These are phyloP conservation scores for Lipomyces mesembrius DNA, from an alignment of 805 yeast genomes.

Conservation along the genomic window DNA sequence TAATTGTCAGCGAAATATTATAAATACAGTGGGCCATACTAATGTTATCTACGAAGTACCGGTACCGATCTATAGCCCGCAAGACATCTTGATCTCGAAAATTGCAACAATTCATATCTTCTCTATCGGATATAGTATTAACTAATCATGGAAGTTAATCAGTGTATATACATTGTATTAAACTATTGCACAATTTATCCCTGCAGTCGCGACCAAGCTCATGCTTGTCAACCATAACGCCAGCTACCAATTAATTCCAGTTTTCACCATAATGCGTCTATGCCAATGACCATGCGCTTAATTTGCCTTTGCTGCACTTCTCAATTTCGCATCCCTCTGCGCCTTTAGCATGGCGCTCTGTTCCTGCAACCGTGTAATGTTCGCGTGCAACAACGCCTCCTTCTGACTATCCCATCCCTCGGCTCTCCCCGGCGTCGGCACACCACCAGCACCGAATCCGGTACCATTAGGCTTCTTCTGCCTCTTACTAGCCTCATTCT, in stretches of 20 bases:
- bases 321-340: slow-evolving; percentile 27
- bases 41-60: no score
- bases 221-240: background rate
- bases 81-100: no score
- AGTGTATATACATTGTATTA: background rate
- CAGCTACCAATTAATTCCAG: background rate
- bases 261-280: background rate
- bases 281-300: background rate
- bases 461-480: background rate
- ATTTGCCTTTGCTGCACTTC: slow-evolving; percentile 5
- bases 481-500: slow-evolving; percentile 17
- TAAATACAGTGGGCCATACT: no score
- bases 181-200: background rate
- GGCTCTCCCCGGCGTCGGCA: background rate
- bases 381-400: slow-evolving; percentile 24
- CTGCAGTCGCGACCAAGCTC: background rate
- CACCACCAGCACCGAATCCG: background rate
- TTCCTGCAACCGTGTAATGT: slow-evolving; percentile 28
- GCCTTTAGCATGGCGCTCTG: slow-evolving; percentile 31
- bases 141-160: background rate
- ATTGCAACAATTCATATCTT: background rate
- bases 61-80: no score
- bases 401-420: slow-evolving; percentile 17
- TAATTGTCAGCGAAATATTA: no score
- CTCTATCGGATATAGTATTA: background rate